A percentile compares a stretch with the other conserved stretches of the same genome.
Conservation (phyloP, 2,329 filamentous ascomycete genomes). For the Fusarium falciforme region DNA sequence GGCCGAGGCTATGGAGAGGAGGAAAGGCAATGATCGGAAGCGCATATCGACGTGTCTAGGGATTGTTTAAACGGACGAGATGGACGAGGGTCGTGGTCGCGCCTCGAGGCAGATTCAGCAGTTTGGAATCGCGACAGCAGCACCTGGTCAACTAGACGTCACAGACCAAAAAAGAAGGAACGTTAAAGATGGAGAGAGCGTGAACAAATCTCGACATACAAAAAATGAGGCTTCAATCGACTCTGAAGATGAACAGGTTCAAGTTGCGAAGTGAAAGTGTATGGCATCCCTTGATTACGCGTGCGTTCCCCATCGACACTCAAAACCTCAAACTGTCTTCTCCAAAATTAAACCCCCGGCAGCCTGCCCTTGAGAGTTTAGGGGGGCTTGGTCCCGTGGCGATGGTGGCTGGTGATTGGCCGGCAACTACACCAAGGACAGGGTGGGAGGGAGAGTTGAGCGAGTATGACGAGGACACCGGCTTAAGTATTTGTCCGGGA, state of each 20-base stretch:
- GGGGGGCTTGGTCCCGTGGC: conserved; percentile 22
- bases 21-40: conserved; percentile 42
- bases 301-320: conserved; percentile 14
- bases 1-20: conserved; percentile 51
- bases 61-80: conserved; percentile 3
- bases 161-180: conserved; percentile 5
- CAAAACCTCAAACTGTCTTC: conserved; percentile 37
- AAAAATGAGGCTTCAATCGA: background rate
- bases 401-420: conserved; percentile 23
- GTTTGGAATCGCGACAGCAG: conserved; percentile 5
- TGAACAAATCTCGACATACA: background rate
- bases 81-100: conserved; percentile 7
- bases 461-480: background rate
- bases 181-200: background rate
- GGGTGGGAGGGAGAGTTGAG: background rate
- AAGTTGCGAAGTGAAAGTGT: background rate
- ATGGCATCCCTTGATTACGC: conserved; percentile 35
- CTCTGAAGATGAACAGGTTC: background rate
- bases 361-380: background rate
- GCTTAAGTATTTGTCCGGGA: conserved; percentile 29
- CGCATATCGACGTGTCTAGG: conserved; percentile 40
- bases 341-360: conserved; percentile 18
- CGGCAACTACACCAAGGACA: background rate
- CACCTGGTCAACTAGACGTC: conserved; percentile 16
- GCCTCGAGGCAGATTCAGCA: conserved; percentile 18